Conservation (phyloP, 2,329 filamentous ascomycete genomes). For the Ascochyta clinopodiicola region DNA sequence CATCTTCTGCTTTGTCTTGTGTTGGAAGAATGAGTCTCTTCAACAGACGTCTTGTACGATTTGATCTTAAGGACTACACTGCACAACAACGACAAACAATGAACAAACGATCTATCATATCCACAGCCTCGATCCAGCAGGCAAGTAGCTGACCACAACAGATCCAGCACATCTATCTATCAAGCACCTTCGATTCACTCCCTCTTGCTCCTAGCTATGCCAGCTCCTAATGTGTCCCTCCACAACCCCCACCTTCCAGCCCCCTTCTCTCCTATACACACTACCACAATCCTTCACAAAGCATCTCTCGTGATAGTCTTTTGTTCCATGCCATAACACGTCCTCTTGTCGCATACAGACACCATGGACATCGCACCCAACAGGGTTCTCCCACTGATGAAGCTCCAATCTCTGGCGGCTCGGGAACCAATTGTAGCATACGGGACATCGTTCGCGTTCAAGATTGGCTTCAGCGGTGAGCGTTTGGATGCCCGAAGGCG, state of each 20-base stretch:
- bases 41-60: no score
- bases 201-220: background rate
- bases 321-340: constrained; percentile 22
- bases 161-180: no score
- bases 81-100: no score
- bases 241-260: constrained; percentile 23
- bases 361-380: constrained; percentile 26
- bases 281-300: constrained; percentile 30
- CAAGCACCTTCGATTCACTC: background rate
- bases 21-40: no score
- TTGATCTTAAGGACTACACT: no score
- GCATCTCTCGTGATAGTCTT: constrained; percentile 26
- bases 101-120: no score
- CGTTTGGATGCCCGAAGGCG: constrained; percentile 13
- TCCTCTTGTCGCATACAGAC: constrained; percentile 29
- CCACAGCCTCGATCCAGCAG: no score
- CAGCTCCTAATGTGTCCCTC: constrained; percentile 22
- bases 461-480: constrained; percentile 27
- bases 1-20: no score
- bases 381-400: constrained; percentile 21
- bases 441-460: constrained; percentile 29
- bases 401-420: constrained; percentile 13
- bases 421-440: constrained; percentile 26
- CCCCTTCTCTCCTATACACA: constrained; percentile 23
- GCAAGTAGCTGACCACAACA: no score